Evolutionary conservation across 2,329 filamentous ascomycete genomes (phyloP), one percentile per base, ranked within the genome.

Genomic region (Colletotrichum cordylinicola): DNA sequence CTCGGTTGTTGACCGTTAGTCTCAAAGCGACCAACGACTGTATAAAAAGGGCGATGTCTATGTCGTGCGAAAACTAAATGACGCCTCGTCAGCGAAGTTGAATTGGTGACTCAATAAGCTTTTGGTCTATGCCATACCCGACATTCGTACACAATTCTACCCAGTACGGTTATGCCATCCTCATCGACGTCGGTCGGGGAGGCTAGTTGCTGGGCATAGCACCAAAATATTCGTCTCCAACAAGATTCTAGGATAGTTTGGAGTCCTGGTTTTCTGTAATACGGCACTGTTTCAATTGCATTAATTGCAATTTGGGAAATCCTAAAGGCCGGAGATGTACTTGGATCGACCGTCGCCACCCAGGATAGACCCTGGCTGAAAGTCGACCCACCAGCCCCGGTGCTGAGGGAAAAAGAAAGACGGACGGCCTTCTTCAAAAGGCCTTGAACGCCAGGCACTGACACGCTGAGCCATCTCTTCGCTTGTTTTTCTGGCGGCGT

Each of bases 121-220:
- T 4, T 37, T 4, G 7, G 3, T 37, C 2, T 37, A 7, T 16
- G 6, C 3, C 48, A 55, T 55, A 1, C 48, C 18, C 6, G 1
- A 37, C 0, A 0, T 16, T 8, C 1, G 6, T 8, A 1, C 15
- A 35, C 62, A 4, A 48, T 2, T 9, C 0, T 24, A 1, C 18
- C 37, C 1, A 56, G 21, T 12, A 56, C 3, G 5, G 4, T 35
- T 3, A 15, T 2, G 10, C 65, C 65, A 27, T 56, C 0, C 6
- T 16, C 6, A 18, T 56, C 6, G 1, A 56, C 29, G 10, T 67
- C 65, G 16, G 43, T 24, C 18, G 48, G 65, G 1, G 43, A 56
- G 24, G 65, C 65, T 8, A 1, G 27, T 16, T 37, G 39, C n/a
- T 67, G 4, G 0, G 5, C 7, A n/a, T 67, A 67, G 24, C 65